phyloP scores from a whole-genome alignment of 495 filamentous ascomycete genomes.

The Penicillium taxi region DNA sequence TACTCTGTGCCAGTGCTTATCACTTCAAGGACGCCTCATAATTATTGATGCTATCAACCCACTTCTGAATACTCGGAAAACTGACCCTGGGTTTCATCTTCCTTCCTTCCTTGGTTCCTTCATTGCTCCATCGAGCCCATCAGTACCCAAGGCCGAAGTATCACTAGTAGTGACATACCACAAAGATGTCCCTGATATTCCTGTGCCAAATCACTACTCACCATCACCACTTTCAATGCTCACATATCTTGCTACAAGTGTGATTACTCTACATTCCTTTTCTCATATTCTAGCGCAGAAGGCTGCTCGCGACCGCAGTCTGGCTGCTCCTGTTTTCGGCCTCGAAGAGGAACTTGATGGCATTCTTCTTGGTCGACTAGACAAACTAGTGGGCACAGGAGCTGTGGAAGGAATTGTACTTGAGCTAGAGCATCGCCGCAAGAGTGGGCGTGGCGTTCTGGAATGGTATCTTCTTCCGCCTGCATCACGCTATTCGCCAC shows the following conservation, averaged over 20 bases:
- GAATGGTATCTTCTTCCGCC: slow-evolving; percentile 69
- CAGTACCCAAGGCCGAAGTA: slow-evolving; percentile 25
- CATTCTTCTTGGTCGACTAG: slow-evolving; percentile 50
- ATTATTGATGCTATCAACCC: slow-evolving; percentile 41
- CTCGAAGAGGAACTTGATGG: slow-evolving; percentile 68
- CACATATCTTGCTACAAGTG: slow-evolving; percentile 59
- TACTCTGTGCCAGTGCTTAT: neutral
- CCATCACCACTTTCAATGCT: slow-evolving; percentile 57
- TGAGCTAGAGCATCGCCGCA: slow-evolving; percentile 76
- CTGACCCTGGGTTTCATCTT: slow-evolving; percentile 27
- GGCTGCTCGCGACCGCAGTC: slow-evolving; percentile 58
- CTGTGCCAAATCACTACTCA: slow-evolving; percentile 51
- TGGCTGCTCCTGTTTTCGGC: slow-evolving; percentile 66
- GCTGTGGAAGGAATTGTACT: slow-evolving; percentile 56
- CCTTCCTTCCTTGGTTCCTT: slow-evolving; percentile 34
- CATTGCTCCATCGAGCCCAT: slow-evolving; percentile 18
- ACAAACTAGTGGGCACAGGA: slow-evolving; percentile 39
- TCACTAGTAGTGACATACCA: slow-evolving; percentile 41
- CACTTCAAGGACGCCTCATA: slow-evolving; percentile 32
- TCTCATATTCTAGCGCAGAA: slow-evolving; percentile 61
- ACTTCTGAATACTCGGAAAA: slow-evolving; percentile 22
- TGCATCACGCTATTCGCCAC: slow-evolving; percentile 25
- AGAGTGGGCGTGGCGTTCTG: slow-evolving; percentile 65
- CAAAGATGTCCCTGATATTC: slow-evolving; percentile 41
- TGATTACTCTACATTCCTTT: slow-evolving; percentile 56